phyloP scores from a whole-genome alignment of 2,329 filamentous ascomycete genomes.

The Phialophora macrospora region DNA sequence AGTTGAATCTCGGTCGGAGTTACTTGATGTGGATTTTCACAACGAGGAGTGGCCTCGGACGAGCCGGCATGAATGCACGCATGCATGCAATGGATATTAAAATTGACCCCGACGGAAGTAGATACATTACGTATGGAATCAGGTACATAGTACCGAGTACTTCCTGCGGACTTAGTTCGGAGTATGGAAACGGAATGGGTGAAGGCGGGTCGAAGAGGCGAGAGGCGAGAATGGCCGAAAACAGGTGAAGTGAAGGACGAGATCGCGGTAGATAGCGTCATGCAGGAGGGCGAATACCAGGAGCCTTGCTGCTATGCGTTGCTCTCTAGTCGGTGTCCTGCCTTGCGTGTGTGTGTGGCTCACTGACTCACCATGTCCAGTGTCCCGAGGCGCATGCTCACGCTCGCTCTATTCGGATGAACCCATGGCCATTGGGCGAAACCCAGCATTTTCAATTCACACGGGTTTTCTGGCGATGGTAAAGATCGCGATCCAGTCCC shows the following conservation, averaged over 20 bases:
- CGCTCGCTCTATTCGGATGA: too few species aligned
- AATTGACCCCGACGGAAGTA: too few species aligned
- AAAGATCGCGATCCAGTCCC: slow-evolving; percentile 41
- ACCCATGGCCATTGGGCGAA: neutral
- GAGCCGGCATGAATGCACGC: neutral
- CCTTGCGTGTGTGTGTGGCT: neutral
- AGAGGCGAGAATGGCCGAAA: neutral
- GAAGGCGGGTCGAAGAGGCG: too few species aligned
- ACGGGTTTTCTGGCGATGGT: slow-evolving; percentile 42
- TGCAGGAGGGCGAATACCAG: neutral
- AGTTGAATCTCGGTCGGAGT: neutral
- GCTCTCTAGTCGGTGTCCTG: neutral
- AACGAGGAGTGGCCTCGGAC: neutral
- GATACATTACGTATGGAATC: too few species aligned
- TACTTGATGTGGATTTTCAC: neutral
- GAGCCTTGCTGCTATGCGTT: neutral
- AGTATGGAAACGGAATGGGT: neutral
- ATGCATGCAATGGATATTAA: neutral
- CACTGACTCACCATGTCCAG: neutral
- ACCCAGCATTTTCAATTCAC: neutral
- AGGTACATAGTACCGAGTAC: too few species aligned
- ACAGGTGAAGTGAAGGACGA: too few species aligned
- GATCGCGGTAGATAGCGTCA: neutral
- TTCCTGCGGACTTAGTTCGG: neutral
- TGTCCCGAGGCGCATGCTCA: too few species aligned